Percentiles rank a stretch among this genome's conserved stretches.
These are phyloP conservation scores for Eimeria falciformis DNA, from an alignment of 169 alveolate species.

Conservation along the genomic window DNA sequence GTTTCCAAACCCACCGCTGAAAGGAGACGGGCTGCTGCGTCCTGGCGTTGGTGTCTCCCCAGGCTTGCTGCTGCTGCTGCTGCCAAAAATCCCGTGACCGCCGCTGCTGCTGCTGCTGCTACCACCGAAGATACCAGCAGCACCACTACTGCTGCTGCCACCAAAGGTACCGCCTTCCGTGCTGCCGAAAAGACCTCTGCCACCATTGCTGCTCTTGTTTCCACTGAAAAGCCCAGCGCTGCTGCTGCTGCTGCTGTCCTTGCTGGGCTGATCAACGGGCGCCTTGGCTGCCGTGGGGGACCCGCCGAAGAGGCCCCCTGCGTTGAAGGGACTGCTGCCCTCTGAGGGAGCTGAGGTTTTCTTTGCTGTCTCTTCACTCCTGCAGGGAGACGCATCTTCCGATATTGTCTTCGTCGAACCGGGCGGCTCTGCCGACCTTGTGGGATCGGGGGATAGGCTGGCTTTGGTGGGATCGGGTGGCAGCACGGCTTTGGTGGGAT, in stretches of 20 bases:
- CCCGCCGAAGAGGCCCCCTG: not conserved
- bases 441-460: conserved; percentile 23
- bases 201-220: conserved; percentile 26
- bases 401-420: conserved; percentile 27
- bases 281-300: not conserved
- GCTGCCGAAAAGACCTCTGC: not conserved
- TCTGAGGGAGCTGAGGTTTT: not conserved
- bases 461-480: conserved; percentile 43
- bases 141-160: conserved; percentile 19
- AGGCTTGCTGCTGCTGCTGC: conserved; percentile 44
- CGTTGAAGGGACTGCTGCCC: conserved; percentile 45
- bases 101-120: conserved; percentile 22
- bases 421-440: conserved; percentile 26
- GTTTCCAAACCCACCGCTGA: conserved; percentile 26
- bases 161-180: not conserved
- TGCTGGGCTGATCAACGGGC: not conserved
- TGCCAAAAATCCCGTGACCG: conserved; percentile 2
- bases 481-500: conserved; percentile 34
- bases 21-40: not conserved
- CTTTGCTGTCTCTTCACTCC: not conserved
- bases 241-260: not conserved
- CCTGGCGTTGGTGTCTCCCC: not conserved
- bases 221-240: conserved; percentile 7
- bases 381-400: not conserved
- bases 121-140: conserved; percentile 31